Evolutionary conservation across 2,329 filamentous ascomycete species (phyloP).

Genomic region (Talaromyces sp.): DNA sequence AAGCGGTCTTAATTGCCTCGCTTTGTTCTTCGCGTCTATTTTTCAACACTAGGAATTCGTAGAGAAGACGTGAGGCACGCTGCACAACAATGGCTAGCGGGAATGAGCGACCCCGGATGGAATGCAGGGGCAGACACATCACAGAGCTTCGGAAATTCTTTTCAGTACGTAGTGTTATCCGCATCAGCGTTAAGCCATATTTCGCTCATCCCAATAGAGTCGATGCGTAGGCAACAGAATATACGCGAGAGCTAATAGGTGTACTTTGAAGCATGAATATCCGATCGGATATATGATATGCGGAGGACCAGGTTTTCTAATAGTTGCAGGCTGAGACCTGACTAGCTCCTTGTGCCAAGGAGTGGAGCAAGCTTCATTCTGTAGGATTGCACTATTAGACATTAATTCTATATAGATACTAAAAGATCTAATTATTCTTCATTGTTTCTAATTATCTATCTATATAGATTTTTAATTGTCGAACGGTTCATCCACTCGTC

Average conservation of each 20-base stretch:
- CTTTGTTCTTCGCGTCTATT: neutral
- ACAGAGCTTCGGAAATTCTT: neutral
- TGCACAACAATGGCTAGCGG: neutral
- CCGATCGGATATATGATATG: neutral
- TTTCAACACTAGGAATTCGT: neutral
- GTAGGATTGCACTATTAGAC: too few relatives aligned
- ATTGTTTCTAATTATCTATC: too few relatives aligned
- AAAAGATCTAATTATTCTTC: too few relatives aligned
- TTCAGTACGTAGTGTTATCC: neutral
- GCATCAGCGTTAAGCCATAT: neutral
- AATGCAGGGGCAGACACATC: neutral
- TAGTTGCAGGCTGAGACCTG: neutral
- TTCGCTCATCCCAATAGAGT: neutral
- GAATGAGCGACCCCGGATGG: neutral
- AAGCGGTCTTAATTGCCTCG: neutral
- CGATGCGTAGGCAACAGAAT: neutral
- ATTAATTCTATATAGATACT: too few relatives aligned
- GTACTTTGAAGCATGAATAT: neutral
- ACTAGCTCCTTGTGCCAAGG: too few relatives aligned
- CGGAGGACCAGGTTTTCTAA: neutral
- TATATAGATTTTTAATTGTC: too few relatives aligned
- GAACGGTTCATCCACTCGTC: too few relatives aligned
- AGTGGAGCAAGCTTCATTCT: too few relatives aligned
- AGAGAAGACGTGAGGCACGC: neutral
- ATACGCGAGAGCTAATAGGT: neutral